Percentiles rank a stretch among this genome's conserved stretches.
Conservation (phyloP, 768 basidiomycete genomes). For the Calocybe indica region DNA sequence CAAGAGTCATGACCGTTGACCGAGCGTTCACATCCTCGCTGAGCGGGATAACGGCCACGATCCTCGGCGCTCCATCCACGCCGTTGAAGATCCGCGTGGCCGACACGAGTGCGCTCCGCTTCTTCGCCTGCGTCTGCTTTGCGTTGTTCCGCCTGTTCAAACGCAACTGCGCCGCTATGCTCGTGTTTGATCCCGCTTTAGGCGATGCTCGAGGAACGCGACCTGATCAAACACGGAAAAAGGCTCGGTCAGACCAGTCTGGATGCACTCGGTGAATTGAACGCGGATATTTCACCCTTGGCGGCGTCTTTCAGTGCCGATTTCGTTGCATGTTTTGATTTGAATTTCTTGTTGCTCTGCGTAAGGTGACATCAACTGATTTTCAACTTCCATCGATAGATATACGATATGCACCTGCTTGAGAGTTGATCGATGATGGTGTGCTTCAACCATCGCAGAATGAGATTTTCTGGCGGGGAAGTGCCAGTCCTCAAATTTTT, state of each 20-base stretch:
- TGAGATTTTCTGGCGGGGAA: too few species aligned
- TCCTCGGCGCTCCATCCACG: constrained; percentile 72
- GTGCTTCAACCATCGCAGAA: constrained; percentile 30
- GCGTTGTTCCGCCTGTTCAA: constrained; percentile 79
- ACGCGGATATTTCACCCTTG: constrained; percentile 52
- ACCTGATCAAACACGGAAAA: constrained; percentile 30
- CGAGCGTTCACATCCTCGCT: constrained; percentile 56
- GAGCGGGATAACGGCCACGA: constrained; percentile 85
- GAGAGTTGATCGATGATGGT: constrained; percentile 78
- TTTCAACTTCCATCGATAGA: not conserved
- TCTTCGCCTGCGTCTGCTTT: constrained; percentile 74
- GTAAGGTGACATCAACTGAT: constrained; percentile 1
- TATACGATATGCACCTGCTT: constrained; percentile 58
- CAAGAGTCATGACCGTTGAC: constrained; percentile 49
- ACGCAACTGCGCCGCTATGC: constrained; percentile 60
- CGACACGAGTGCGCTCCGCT: constrained; percentile 61
- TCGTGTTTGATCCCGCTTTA: constrained; percentile 44
- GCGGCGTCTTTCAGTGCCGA: constrained; percentile 76
- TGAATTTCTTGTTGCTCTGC: constrained; percentile 88
- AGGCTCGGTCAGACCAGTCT: not conserved
- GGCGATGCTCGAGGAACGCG: constrained; percentile 48
- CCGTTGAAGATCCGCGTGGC: constrained; percentile 77
- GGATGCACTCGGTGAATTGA: not conserved
- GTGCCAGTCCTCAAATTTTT: too few species aligned
- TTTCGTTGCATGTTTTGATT: constrained; percentile 88